Evolutionary conservation across 2,329 filamentous ascomycete species (phyloP).

Genomic region (Davidsoniella neocaledoniae): DNA sequence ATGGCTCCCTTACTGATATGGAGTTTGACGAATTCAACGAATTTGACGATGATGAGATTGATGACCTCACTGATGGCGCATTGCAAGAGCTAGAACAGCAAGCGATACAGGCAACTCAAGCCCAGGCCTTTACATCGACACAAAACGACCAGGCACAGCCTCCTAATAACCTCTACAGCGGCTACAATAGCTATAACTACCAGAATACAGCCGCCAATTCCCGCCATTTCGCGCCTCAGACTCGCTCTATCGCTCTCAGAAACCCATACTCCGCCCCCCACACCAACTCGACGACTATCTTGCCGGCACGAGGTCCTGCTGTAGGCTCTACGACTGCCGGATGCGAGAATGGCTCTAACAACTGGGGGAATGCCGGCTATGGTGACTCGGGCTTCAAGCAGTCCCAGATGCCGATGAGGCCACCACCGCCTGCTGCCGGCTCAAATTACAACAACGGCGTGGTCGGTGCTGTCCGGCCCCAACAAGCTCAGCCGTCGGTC

Average conservation of each 20-base stretch:
- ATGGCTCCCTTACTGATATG: conserved; percentile 3
- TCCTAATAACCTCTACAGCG: too few species aligned
- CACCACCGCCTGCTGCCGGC: neutral
- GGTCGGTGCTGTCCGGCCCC: conserved; percentile 5
- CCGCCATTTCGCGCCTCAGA: conserved; percentile 1
- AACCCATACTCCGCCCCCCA: neutral
- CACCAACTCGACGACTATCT: neutral
- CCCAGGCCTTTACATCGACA: conserved; percentile 13
- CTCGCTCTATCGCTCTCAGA: neutral
- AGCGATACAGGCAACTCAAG: conserved; percentile 44
- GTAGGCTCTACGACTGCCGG: too few species aligned
- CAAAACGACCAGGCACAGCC: conserved; percentile 14
- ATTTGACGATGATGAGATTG: conserved; percentile 39
- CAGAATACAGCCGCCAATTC: neutral
- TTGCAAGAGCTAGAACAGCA: conserved; percentile 47
- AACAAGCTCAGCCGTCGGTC: conserved; percentile 10
- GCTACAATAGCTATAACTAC: neutral
- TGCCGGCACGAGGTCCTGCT: neutral
- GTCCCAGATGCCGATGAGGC: neutral
- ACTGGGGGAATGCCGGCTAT: too few species aligned
- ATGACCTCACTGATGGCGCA: conserved; percentile 38
- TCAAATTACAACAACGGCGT: neutral
- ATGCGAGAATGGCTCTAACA: neutral
- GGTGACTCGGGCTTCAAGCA: too few species aligned
- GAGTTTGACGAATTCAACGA: conserved; percentile 6